phyloP scores from a whole-genome alignment of 1,284 basidiomycete genomes.

The Ustilago esculenta region DNA sequence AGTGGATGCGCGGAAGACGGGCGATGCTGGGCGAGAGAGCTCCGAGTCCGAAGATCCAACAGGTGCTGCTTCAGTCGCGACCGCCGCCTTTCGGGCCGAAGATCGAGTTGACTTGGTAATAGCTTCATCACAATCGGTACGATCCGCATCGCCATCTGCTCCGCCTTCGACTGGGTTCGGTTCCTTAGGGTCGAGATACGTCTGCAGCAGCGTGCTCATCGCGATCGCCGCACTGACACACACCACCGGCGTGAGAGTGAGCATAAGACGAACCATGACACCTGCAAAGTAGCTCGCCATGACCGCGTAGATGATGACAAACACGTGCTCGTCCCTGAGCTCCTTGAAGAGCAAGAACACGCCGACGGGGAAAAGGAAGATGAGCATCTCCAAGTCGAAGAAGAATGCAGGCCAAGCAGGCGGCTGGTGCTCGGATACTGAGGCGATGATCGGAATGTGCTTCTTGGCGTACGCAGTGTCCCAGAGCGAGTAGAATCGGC shows the following conservation, averaged over 20 bases:
- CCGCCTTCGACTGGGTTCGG: conserved; percentile 70
- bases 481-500: conserved; percentile 99
- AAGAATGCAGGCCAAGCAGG: conserved; percentile 99
- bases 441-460: conserved; percentile 97
- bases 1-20: conserved; percentile 21
- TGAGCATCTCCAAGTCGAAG: conserved; percentile 97
- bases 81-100: conserved; percentile 55
- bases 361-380: conserved; percentile 97
- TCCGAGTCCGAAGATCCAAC: conserved; percentile 13
- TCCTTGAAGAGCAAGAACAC: conserved; percentile 92
- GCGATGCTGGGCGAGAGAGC: conserved; percentile 17
- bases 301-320: conserved; percentile 97
- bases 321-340: conserved; percentile 95
- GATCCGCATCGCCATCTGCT: conserved; percentile 49
- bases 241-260: conserved; percentile 89
- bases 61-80: conserved; percentile 55
- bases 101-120: conserved; percentile 66
- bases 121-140: conserved; percentile 37
- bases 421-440: conserved; percentile 99
- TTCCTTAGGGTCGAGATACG: conserved; percentile 78
- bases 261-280: conserved; percentile 97
- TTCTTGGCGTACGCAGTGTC: conserved; percentile 98
- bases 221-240: conserved; percentile 92
- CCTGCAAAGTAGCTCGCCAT: conserved; percentile 98
- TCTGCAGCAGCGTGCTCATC: conserved; percentile 85